These are phyloP conservation scores for Tylopilus sp. DNA, from an alignment of 1,284 basidiomycete species.

Conservation along the genomic window DNA sequence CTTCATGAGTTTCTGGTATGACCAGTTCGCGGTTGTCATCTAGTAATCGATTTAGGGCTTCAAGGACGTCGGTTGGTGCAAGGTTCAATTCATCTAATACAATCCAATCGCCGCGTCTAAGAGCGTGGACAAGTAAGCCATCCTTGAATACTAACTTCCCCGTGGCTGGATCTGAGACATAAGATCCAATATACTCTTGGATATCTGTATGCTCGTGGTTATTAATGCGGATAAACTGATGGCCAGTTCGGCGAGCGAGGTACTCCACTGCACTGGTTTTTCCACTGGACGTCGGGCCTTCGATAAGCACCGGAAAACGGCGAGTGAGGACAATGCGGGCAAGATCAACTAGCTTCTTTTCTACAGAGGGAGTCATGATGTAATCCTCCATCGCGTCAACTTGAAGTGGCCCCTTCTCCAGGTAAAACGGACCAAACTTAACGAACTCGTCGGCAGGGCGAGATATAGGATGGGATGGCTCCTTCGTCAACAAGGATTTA, in stretches of 20 bases:
- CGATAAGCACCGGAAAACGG: conserved; percentile 94
- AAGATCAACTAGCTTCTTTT: conserved; percentile 90
- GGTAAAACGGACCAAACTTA: conserved; percentile 91
- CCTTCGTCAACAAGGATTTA: conserved; percentile 73
- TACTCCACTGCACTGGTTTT: conserved; percentile 98
- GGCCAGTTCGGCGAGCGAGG: conserved; percentile 90
- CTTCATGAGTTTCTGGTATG: conserved; percentile 95
- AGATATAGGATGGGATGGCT: conserved; percentile 64
- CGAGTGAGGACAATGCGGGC: conserved; percentile 90
- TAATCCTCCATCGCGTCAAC: conserved; percentile 78
- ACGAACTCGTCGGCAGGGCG: conserved; percentile 65
- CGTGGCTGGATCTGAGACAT: conserved; percentile 89
- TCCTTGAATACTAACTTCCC: conserved; percentile 96
- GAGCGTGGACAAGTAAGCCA: conserved; percentile 90
- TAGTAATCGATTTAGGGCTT: conserved; percentile 94
- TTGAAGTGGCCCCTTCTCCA: conserved; percentile 76
- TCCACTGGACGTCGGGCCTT: conserved; percentile 96
- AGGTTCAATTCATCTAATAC: conserved; percentile 98
- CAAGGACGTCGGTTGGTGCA: conserved; percentile 96
- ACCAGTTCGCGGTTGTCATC: conserved; percentile 98
- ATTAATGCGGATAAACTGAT: conserved; percentile 97
- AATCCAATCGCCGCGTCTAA: conserved; percentile 95
- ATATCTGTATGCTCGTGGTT: conserved; percentile 99
- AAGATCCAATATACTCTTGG: conserved; percentile 97
- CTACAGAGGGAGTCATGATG: conserved; percentile 96